phyloP scores from a whole-genome alignment of 2,329 filamentous ascomycete genomes.

The Aureobasidium sp. region DNA sequence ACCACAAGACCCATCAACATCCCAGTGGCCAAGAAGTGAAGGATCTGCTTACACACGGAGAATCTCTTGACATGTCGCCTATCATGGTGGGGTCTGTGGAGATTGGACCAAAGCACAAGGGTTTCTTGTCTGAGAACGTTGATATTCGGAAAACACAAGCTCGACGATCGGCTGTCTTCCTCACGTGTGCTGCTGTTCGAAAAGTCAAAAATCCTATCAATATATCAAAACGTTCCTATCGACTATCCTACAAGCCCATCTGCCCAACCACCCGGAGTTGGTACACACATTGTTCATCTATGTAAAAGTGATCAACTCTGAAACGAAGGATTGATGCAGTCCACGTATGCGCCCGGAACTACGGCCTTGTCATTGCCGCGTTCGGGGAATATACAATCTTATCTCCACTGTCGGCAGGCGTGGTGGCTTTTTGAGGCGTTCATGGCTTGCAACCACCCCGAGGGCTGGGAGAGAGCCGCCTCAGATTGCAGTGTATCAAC shows the following conservation, averaged over 20 bases:
- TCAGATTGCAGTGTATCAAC: neutral
- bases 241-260: neutral
- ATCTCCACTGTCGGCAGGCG: neutral
- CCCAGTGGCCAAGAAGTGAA: neutral
- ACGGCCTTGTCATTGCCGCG: neutral
- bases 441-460: neutral
- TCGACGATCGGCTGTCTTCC: neutral
- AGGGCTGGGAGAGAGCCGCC: neutral
- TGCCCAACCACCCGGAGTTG: neutral
- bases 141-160: neutral
- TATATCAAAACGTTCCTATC: constrained; percentile 5
- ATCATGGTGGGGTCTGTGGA: constrained; percentile 7
- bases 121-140: neutral
- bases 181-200: neutral
- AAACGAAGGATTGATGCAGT: neutral
- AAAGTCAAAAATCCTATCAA: neutral
- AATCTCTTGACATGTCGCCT: neutral
- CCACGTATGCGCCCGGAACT: neutral
- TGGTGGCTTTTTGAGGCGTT: neutral
- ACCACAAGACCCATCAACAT: neutral
- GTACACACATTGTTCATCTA: neutral
- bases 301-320: too few relatives aligned
- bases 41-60: neutral
- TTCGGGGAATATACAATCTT: neutral
- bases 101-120: neutral